Evolutionary conservation across 345 rosid genomes (phyloP).

Genomic region (Bruguiera sexangula): DNA sequence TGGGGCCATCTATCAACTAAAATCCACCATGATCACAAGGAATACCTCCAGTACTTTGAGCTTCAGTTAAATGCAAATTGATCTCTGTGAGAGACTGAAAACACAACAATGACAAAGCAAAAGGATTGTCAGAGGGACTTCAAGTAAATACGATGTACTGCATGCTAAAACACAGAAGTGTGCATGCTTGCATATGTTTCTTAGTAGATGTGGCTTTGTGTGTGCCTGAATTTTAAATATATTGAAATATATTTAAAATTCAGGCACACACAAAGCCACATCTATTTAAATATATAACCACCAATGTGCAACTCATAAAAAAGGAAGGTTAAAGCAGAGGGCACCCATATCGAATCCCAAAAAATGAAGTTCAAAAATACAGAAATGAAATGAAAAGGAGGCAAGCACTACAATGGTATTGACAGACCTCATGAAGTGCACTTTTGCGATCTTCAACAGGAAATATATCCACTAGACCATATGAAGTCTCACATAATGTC

Average conservation of each 20-base stretch:
- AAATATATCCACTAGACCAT: constrained; percentile 93
- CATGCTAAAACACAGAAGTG: background rate
- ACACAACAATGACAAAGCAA: constrained; percentile 32
- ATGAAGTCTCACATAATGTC: constrained; percentile 87
- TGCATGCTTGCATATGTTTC: background rate
- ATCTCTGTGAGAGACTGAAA: constrained; percentile 90
- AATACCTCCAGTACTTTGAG: constrained; percentile 83
- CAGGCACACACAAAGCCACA: no score
- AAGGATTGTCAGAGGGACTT: constrained; percentile 26
- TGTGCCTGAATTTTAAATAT: no score
- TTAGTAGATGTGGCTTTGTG: no score
- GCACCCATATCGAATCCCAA: no score
- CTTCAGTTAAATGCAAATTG: constrained; percentile 71
- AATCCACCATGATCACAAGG: constrained; percentile 8
- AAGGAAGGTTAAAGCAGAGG: no score
- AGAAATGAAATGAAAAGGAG: constrained; percentile 3
- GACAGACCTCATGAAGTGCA: constrained; percentile 82
- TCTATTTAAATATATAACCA: no score
- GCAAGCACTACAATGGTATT: constrained; percentile 9
- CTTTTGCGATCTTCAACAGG: constrained; percentile 94
- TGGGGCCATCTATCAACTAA: constrained; percentile 13
- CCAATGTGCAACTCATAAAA: no score
- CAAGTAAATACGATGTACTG: constrained; percentile 3
- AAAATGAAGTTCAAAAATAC: background rate
- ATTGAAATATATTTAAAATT: no score